These are phyloP conservation scores for Ganoderma resinaceum DNA, from an alignment of 1,284 basidiomycete genomes.

Conservation along the genomic window DNA sequence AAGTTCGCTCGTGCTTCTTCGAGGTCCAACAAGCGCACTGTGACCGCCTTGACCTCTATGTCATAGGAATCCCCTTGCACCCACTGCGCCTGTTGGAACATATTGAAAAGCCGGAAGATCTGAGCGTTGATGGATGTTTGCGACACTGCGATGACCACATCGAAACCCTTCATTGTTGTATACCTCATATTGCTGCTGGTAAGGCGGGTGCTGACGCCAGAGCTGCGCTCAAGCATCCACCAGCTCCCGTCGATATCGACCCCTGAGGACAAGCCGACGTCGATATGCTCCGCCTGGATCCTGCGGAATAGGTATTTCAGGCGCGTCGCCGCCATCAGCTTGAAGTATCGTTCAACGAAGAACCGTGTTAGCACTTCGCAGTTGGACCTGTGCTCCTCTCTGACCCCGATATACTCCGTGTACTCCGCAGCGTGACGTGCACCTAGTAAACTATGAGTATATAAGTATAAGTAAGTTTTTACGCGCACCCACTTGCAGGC, in stretches of 20 bases:
- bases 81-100: background rate
- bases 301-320: conserved; percentile 36
- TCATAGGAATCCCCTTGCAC: conserved; percentile 17
- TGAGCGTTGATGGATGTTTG: conserved; percentile 41
- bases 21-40: conserved; percentile 8
- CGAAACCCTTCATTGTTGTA: conserved; percentile 39
- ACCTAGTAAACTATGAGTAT: conserved; percentile 36
- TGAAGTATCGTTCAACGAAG: conserved; percentile 39
- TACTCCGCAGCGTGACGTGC: conserved; percentile 36
- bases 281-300: conserved; percentile 6
- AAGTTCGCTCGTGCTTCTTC: background rate
- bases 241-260: conserved; percentile 19
- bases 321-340: conserved; percentile 35
- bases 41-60: conserved; percentile 35
- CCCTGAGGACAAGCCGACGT: background rate
- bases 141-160: conserved; percentile 42
- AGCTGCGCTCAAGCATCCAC: conserved; percentile 21
- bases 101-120: conserved; percentile 27
- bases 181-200: conserved; percentile 32
- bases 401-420: conserved; percentile 32
- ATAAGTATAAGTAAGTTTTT: too few species aligned
- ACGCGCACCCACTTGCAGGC: background rate
- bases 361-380: conserved; percentile 34
- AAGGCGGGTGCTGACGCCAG: conserved; percentile 17
- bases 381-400: conserved; percentile 28